These are phyloP conservation scores for Perkinsus olseni DNA, from an alignment of 169 alveolate genomes.

Conservation along the genomic window DNA sequence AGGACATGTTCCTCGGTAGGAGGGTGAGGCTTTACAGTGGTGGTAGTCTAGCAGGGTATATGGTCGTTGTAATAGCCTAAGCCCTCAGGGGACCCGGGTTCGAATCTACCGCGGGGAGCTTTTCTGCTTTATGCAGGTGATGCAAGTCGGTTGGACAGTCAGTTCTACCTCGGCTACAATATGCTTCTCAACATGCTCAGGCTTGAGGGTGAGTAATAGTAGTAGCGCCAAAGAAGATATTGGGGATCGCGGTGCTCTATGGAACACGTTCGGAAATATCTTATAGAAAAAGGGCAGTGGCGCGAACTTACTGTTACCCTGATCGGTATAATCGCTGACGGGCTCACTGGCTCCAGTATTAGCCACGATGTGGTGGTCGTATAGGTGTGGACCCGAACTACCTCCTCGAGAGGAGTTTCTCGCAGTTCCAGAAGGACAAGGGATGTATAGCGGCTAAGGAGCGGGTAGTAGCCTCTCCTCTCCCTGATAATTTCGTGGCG, in stretches of 20 bases:
- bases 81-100: no score
- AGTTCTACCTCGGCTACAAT: conserved; percentile 88
- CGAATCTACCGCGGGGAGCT: no score
- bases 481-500: not conserved
- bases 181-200: conserved; percentile 93
- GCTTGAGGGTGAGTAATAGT: no score
- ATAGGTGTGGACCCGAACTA: conserved; percentile 74
- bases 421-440: conserved; percentile 86
- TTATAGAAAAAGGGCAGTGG: no score
- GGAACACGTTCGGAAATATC: no score
- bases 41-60: conserved; percentile 23
- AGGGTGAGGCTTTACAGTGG: conserved; percentile 38
- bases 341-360: no score
- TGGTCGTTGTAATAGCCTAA: conserved; percentile 27
- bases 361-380: conserved; percentile 7
- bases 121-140: no score
- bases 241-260: no score
- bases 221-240: no score
- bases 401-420: conserved; percentile 88
- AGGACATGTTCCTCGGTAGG: conserved; percentile 64
- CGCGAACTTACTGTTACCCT: no score
- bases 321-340: no score
- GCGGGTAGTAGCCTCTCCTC: conserved; percentile 24
- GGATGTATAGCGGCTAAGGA: conserved; percentile 62
- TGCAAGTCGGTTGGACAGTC: conserved; percentile 81